Evolutionary conservation across 2,329 filamentous ascomycete species (phyloP).

Genomic region (Aspergillus sp.): DNA sequence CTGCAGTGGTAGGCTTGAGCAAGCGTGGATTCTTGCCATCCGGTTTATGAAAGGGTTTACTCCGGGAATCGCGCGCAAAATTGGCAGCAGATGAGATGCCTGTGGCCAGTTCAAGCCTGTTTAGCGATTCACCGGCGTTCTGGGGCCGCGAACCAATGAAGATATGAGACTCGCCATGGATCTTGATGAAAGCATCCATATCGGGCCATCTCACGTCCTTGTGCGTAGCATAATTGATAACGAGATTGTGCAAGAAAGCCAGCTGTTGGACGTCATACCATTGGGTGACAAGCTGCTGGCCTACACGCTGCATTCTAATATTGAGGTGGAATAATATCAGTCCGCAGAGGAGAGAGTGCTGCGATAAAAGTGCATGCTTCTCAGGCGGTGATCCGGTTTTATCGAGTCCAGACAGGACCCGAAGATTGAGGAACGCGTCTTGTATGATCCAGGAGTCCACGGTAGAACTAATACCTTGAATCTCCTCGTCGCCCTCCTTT

Average conservation of each 20-base stretch:
- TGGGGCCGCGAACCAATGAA: slow-evolving; percentile 33
- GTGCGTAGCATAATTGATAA: slow-evolving; percentile 16
- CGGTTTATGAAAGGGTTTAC: slow-evolving; percentile 20
- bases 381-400: slow-evolving; percentile 11
- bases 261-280: slow-evolving; percentile 34
- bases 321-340: slow-evolving; percentile 30
- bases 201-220: slow-evolving; percentile 31
- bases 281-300: slow-evolving; percentile 28
- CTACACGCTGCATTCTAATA: slow-evolving; percentile 27
- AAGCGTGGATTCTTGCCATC: slow-evolving; percentile 25
- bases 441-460: slow-evolving; percentile 24
- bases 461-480: slow-evolving; percentile 17
- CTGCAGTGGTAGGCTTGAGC: slow-evolving; percentile 28
- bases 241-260: slow-evolving; percentile 34
- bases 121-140: slow-evolving; percentile 29
- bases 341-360: slow-evolving; percentile 29
- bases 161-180: slow-evolving; percentile 34
- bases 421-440: slow-evolving; percentile 23
- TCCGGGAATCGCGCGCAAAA: slow-evolving; percentile 31
- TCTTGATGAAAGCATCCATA: slow-evolving; percentile 34
- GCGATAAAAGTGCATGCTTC: slow-evolving; percentile 29
- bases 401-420: slow-evolving; percentile 2
- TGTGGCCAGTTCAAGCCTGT: slow-evolving; percentile 31
- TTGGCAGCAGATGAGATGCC: slow-evolving; percentile 29
- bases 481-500: slow-evolving; percentile 26